Evolutionary conservation across 2,329 filamentous ascomycete genomes (phyloP).

Genomic region (Keithomyces neogunnii): DNA sequence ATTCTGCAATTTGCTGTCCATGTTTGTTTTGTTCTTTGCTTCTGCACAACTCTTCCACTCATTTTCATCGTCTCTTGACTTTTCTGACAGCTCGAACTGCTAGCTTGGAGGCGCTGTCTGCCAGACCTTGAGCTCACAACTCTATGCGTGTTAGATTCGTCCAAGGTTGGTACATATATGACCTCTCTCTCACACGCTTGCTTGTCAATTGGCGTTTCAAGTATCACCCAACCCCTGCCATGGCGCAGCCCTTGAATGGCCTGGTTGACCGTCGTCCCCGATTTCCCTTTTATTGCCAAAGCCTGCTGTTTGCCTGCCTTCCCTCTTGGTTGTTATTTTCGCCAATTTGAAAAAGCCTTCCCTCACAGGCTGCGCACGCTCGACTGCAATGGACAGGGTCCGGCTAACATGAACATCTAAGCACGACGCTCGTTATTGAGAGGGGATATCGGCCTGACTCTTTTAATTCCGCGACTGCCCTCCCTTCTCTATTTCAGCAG

Average conservation of each 20-base stretch:
- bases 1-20: no score
- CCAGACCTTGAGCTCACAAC: no score
- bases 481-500: slow-evolving; percentile 4
- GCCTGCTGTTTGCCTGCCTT: neutral
- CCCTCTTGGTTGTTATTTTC: neutral
- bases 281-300: neutral
- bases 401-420: neutral
- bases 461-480: neutral
- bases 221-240: neutral
- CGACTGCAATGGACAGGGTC: neutral
- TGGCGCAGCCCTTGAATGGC: neutral
- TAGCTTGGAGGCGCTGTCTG: no score
- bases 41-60: no score
- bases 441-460: neutral
- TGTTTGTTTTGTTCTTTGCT: no score
- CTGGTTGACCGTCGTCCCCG: neutral
- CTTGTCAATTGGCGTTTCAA: neutral
- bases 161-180: no score
- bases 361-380: neutral
- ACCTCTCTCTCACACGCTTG: no score
- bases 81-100: no score
- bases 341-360: neutral
- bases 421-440: neutral
- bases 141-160: no score
- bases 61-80: no score